These are phyloP conservation scores for Alternaria arborescens DNA, from an alignment of 2,329 filamentous ascomycete species.

Conservation along the genomic window DNA sequence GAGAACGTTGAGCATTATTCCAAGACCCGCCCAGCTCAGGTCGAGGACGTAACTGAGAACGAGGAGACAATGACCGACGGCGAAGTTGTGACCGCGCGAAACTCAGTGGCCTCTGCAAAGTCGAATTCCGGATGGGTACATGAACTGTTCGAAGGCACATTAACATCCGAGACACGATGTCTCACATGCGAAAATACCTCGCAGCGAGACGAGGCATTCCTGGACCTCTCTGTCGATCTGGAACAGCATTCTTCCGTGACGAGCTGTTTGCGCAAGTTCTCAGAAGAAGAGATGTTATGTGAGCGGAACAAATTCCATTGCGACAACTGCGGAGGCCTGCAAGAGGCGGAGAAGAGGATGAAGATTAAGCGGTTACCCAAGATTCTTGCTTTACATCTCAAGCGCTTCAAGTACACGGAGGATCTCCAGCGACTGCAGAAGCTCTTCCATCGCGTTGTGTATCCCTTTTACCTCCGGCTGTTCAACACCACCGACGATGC, in stretches of 20 bases:
- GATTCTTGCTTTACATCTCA: slow-evolving; percentile 90
- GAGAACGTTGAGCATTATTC: slow-evolving; percentile 92
- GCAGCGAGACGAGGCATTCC: slow-evolving; percentile 92
- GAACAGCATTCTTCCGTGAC: slow-evolving; percentile 96
- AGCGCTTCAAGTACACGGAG: slow-evolving; percentile 98
- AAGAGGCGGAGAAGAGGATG: slow-evolving; percentile 99
- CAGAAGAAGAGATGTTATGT: slow-evolving; percentile 95
- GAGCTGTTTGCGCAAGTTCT: slow-evolving; percentile 93
- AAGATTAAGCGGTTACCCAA: slow-evolving; percentile 96
- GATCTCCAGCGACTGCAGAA: slow-evolving; percentile 94
- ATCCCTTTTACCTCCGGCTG: slow-evolving; percentile 93
- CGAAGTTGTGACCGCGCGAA: slow-evolving; percentile 30
- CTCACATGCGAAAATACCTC: slow-evolving; percentile 96
- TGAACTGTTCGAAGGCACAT: slow-evolving; percentile 91
- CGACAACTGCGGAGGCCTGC: slow-evolving; percentile 93
- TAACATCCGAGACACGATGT: slow-evolving; percentile 96
- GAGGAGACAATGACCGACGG: slow-evolving; percentile 28
- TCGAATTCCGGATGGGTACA: slow-evolving; percentile 80
- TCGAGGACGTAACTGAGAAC: slow-evolving; percentile 38
- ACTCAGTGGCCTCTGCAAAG: slow-evolving; percentile 28
- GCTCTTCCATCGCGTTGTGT: slow-evolving; percentile 94
- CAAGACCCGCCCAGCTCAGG: slow-evolving; percentile 63
- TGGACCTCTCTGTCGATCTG: slow-evolving; percentile 94
- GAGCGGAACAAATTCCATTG: slow-evolving; percentile 99
- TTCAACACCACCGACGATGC: slow-evolving; percentile 98